These are phyloP conservation scores for Fusarium sp. DNA, from an alignment of 2,329 filamentous ascomycete species.

Conservation along the genomic window DNA sequence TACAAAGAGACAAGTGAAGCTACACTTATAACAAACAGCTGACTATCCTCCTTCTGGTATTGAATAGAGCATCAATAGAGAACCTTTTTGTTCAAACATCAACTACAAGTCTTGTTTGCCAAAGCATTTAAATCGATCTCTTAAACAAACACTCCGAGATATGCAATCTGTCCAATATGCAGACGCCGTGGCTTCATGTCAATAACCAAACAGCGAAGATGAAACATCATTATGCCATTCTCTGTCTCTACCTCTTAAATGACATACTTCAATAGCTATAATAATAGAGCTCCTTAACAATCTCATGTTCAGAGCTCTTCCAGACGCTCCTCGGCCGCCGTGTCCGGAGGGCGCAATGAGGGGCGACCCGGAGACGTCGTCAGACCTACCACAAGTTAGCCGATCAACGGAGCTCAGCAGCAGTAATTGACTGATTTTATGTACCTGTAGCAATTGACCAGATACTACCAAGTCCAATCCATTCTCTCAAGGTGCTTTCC, in stretches of 20 bases:
- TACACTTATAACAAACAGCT: background rate
- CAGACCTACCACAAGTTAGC: slow-evolving; percentile 26
- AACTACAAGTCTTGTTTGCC: background rate
- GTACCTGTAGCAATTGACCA: background rate
- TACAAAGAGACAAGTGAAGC: background rate
- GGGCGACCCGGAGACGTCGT: slow-evolving; percentile 15
- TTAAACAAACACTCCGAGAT: background rate
- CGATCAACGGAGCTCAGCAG: slow-evolving; percentile 42
- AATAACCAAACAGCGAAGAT: background rate
- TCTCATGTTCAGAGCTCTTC: background rate
- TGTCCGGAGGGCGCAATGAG: slow-evolving; percentile 37
- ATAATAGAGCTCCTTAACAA: background rate
- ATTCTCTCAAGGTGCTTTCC: slow-evolving; percentile 8
- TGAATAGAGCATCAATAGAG: slow-evolving; percentile 20
- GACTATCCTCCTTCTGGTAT: slow-evolving; percentile 9
- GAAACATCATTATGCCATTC: background rate
- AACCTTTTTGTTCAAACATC: background rate
- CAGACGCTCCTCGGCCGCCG: slow-evolving; percentile 7
- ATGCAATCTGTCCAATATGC: background rate
- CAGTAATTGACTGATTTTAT: slow-evolving; percentile 21
- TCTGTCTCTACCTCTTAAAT: background rate
- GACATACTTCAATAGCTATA: background rate
- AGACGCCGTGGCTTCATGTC: background rate
- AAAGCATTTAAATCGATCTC: background rate
- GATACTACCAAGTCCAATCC: background rate